Percentiles rank a stretch among this genome's conserved stretches.
Conservation (phyloP, 768 basidiomycete species). For the Hygrocybe coccinea region DNA sequence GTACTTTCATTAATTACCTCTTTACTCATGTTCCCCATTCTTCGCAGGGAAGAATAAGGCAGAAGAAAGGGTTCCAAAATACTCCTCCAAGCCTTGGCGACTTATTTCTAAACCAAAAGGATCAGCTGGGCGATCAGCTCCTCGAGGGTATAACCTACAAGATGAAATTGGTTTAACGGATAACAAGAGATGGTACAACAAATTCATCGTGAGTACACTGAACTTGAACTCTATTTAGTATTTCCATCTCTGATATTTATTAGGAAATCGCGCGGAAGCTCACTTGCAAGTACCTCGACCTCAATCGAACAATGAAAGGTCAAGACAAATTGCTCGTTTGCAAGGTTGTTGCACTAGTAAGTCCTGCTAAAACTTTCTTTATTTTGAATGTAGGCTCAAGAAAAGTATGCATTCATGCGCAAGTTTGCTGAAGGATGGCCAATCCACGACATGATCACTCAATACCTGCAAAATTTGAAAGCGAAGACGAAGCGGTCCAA, state of each 20-base stretch:
- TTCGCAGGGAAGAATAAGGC: background rate
- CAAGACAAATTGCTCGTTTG: background rate
- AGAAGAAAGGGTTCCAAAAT: background rate
- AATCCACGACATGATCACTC: background rate
- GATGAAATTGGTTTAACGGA: background rate
- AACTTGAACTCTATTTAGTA: background rate
- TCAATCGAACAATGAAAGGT: background rate
- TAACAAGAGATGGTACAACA: background rate
- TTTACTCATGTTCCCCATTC: background rate
- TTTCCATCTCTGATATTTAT: background rate
- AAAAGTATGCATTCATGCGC: background rate
- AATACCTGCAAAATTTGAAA: too few species aligned
- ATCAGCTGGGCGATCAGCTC: background rate
- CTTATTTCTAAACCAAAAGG: background rate
- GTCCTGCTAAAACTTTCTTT: background rate
- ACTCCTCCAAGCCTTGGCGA: background rate
- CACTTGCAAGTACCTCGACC: background rate
- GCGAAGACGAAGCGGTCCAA: too few species aligned
- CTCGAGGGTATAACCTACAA: background rate
- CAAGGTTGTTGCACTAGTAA: background rate
- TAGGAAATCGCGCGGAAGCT: background rate
- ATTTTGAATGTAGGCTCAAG: background rate
- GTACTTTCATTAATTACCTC: too few species aligned
- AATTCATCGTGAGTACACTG: background rate
- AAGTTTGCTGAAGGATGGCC: background rate